Conservation (phyloP, 495 filamentous ascomycete genomes). For the Penicillium robsamsonii region DNA sequence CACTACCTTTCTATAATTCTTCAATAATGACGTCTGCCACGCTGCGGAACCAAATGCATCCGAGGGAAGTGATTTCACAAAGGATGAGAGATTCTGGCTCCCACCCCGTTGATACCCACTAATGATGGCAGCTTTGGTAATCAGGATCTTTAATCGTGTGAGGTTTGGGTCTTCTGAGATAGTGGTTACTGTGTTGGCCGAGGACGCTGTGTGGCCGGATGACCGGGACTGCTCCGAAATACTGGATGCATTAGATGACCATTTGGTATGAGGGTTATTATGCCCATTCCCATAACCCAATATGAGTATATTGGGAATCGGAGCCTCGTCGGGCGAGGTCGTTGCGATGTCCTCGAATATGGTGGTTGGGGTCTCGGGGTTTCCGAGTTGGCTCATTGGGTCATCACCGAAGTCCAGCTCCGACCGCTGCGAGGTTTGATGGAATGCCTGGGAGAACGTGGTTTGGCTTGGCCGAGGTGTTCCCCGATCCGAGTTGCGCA, state of each 20-base stretch:
- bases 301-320: constrained; percentile 80
- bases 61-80: constrained; percentile 71
- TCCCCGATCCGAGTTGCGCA: constrained; percentile 79
- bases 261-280: constrained; percentile 47
- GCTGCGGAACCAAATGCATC: constrained; percentile 72
- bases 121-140: constrained; percentile 79
- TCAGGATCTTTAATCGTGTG: constrained; percentile 67
- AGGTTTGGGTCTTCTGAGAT: constrained; percentile 69
- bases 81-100: constrained; percentile 56
- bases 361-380: constrained; percentile 86
- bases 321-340: constrained; percentile 72
- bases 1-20: constrained; percentile 75
- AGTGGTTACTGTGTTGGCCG: constrained; percentile 68
- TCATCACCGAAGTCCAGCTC: constrained; percentile 33
- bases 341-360: constrained; percentile 84
- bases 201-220: constrained; percentile 64
- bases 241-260: constrained; percentile 71
- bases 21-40: constrained; percentile 67
- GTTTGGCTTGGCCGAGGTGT: constrained; percentile 82
- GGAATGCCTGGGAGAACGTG: constrained; percentile 58
- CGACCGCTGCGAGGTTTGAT: constrained; percentile 43
- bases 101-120: constrained; percentile 61
- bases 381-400: constrained; percentile 35
- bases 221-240: constrained; percentile 71
- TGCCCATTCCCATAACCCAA: constrained; percentile 58